A percentile compares a stretch with the other conserved stretches of the same genome.
Conservation (phyloP, 2,329 filamentous ascomycete genomes). For the Alternaria gansuensis region DNA sequence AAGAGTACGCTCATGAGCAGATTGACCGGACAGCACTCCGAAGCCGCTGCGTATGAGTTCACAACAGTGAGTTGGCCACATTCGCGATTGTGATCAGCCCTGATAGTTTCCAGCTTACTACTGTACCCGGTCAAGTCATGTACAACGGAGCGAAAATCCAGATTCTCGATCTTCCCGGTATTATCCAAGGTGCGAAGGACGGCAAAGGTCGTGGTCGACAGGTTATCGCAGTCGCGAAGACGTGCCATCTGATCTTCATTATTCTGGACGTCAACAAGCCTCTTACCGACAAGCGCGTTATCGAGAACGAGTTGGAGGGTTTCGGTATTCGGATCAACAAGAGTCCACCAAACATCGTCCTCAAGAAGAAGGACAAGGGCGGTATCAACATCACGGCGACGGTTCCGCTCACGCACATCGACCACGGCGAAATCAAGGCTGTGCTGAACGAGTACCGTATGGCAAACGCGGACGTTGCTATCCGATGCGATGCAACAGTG, state of each 20-base stretch:
- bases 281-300: constrained; percentile 93
- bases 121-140: constrained; percentile 91
- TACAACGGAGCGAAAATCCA: constrained; percentile 98
- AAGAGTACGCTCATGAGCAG: constrained; percentile 98
- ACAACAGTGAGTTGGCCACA: constrained; percentile 67
- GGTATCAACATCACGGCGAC: constrained; percentile 97
- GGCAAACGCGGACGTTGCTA: constrained; percentile 94
- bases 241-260: constrained; percentile 98
- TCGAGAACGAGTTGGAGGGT: constrained; percentile 93
- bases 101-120: constrained; percentile 69
- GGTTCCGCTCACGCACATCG: constrained; percentile 88
- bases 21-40: constrained; percentile 94
- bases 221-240: constrained; percentile 98
- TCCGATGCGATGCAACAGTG: constrained; percentile 95
- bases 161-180: constrained; percentile 97
- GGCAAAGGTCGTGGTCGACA: constrained; percentile 96
- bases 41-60: constrained; percentile 97
- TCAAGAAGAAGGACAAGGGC: constrained; percentile 99
- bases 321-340: constrained; percentile 99
- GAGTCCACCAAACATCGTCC: constrained; percentile 95
- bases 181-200: constrained; percentile 98
- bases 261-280: constrained; percentile 99
- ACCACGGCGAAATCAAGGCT: constrained; percentile 95
- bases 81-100: background rate
- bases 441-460: constrained; percentile 98